Base-by-base conservation (phyloP, 1,139 yeast genomes). In the Suhomyces kunorum region DNA sequence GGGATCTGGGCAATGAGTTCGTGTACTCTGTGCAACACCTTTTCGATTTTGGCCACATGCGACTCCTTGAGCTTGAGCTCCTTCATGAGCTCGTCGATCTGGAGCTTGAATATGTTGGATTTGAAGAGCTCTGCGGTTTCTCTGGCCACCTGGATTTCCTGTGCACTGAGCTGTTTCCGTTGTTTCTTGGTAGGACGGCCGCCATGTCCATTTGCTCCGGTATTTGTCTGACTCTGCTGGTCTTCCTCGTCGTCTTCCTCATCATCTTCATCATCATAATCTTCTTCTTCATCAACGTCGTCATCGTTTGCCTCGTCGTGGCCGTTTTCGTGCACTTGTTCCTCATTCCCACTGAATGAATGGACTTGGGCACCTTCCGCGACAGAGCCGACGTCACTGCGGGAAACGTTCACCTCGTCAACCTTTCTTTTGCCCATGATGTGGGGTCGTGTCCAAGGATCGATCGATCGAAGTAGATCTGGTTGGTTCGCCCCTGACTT, bases 71-170 rank as follows among this genome's bases (percentile, higher is more conserved):
- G 64, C 50, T 79, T 79, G 32, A 90, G 77, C 60, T 89, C 97
- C 49, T 80, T 78, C 55, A 92, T 68, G 30, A 92, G 71, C 58
- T 90, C 98, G 61, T 90, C 98, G 41, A 90, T 89, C 65, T 92
- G 96, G 43, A 92, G 68, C 62, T 92, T 92, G 78, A 92, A 90
- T 43, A 92, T 88, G 62, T 90, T 90, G 11, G 96, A 88, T 57
- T 89, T 88, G 78, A 90, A 92, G 36, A 90, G 68, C 58, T 89
- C 97, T 0, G 96, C 94, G 0, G 98, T 87, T 59, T 90, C 97
- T 53, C 96, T 74, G 0, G 97, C 96, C 3, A 86, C 75, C 56
- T 90, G 96, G 34, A 90, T 81, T 44, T 92, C 96, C 53, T 87
- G 92, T 1, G 96, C 87, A 0, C 88, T 73, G 25, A 81, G 62